Evolutionary conservation across 192 early-diverging fungal species (phyloP).

Genomic region (Pecoramyces ruminantium): DNA sequence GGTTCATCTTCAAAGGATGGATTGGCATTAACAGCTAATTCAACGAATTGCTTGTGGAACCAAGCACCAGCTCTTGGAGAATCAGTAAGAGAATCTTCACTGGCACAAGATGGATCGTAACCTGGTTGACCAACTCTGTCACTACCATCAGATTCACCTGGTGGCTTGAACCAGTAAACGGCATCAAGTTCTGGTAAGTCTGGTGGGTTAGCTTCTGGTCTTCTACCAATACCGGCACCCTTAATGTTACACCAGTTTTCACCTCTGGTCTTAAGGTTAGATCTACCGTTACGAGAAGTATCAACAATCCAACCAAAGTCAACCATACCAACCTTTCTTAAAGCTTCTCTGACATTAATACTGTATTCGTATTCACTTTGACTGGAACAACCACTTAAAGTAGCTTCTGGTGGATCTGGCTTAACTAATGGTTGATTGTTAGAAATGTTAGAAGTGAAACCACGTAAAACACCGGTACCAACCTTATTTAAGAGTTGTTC

Average conservation of each 20-base stretch:
- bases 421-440: neutral
- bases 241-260: neutral
- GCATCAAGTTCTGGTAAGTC: neutral
- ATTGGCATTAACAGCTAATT: neutral
- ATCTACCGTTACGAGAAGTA: neutral
- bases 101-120: neutral
- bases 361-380: neutral
- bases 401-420: neutral
- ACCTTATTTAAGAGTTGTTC: neutral
- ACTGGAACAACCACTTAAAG: neutral
- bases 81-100: neutral
- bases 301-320: neutral
- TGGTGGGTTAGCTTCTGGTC: neutral
- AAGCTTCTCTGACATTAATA: neutral
- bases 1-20: neutral
- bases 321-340: neutral
- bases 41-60: neutral
- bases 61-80: neutral
- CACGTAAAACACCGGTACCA: neutral
- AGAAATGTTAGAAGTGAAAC: neutral
- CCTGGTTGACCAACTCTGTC: neutral
- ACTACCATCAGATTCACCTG: neutral
- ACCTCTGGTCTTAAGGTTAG: neutral
- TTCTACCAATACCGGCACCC: neutral
- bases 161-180: neutral